Conservation (phyloP, 257 asterid genomes). For the Lycium ferocissimum region DNA sequence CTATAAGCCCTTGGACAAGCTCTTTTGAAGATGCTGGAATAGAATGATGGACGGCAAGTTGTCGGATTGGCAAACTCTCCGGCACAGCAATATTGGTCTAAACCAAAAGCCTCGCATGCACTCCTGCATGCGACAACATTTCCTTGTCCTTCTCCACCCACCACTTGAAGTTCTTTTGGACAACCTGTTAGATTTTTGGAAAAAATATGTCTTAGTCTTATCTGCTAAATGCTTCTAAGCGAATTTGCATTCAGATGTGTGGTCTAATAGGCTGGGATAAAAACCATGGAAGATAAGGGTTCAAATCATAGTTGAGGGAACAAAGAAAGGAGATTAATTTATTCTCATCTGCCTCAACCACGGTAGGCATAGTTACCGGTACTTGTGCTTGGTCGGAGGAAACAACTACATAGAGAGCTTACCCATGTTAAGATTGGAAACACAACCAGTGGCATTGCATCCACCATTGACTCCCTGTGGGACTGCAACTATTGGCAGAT, state of each 20-base stretch:
- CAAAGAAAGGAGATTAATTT: not conserved
- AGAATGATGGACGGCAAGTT: conserved; percentile 76
- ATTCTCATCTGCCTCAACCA: not conserved
- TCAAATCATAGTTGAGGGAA: not conserved
- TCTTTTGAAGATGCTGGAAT: conserved; percentile 69
- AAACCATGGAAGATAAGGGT: not conserved
- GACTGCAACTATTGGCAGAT: conserved; percentile 64
- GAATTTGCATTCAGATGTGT: not conserved
- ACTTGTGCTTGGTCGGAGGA: not conserved
- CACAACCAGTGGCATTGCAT: conserved; percentile 82
- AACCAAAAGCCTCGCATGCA: conserved; percentile 79
- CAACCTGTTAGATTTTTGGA: conserved; percentile 56
- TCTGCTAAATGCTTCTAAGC: not conserved
- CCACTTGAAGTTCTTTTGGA: conserved; percentile 84
- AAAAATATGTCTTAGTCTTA: not conserved
- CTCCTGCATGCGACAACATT: conserved; percentile 85
- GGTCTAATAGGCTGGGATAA: not conserved
- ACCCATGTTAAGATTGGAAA: conserved; percentile 75
- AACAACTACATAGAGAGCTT: not conserved
- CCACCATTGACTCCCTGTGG: conserved; percentile 57
- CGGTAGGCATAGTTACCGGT: no score
- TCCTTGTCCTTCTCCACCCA: conserved; percentile 56
- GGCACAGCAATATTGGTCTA: conserved; percentile 81
- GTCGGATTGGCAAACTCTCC: conserved; percentile 84
- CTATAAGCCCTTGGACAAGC: conserved; percentile 85